Percentiles rank a stretch among this genome's conserved stretches.
Evolutionary conservation across 805 yeast species (phyloP).

Genomic region (Wickerhamiella dianesei): DNA sequence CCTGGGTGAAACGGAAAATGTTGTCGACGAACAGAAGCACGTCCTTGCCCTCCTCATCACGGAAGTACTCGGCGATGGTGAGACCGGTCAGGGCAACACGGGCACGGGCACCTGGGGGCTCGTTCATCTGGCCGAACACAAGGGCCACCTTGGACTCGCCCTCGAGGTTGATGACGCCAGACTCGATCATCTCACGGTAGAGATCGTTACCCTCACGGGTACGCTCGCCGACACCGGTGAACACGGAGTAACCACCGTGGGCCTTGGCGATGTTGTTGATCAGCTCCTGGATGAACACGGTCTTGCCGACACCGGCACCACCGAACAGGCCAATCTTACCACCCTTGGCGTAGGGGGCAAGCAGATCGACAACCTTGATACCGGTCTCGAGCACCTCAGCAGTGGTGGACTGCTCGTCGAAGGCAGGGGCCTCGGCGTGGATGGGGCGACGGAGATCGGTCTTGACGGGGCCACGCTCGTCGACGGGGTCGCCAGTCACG

Average conservation of each 20-base stretch:
- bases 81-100: constrained; percentile 99
- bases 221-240: constrained; percentile 99
- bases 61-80: constrained; percentile 99
- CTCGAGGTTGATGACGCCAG: constrained; percentile 98
- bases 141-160: constrained; percentile 99
- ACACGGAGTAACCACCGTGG: constrained; percentile 99
- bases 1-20: constrained; percentile 99
- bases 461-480: constrained; percentile 98
- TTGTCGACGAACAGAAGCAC: constrained; percentile 97
- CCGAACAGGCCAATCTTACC: constrained; percentile 99
- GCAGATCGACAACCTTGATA: constrained; percentile 97
- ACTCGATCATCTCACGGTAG: constrained; percentile 99
- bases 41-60: constrained; percentile 99
- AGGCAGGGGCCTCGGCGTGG: constrained; percentile 95
- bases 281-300: constrained; percentile 98
- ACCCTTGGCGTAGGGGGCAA: constrained; percentile 99
- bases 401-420: constrained; percentile 91
- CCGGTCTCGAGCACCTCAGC: constrained; percentile 99
- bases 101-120: constrained; percentile 99
- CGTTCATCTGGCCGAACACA: constrained; percentile 99
- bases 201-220: constrained; percentile 99
- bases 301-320: constrained; percentile 99
- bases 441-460: constrained; percentile 90
- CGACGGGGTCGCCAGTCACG: constrained; percentile 98
- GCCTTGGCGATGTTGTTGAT: constrained; percentile 99